Base-by-base conservation (phyloP, 768 basidiomycete species). In the Termitomyces titanicus region DNA sequence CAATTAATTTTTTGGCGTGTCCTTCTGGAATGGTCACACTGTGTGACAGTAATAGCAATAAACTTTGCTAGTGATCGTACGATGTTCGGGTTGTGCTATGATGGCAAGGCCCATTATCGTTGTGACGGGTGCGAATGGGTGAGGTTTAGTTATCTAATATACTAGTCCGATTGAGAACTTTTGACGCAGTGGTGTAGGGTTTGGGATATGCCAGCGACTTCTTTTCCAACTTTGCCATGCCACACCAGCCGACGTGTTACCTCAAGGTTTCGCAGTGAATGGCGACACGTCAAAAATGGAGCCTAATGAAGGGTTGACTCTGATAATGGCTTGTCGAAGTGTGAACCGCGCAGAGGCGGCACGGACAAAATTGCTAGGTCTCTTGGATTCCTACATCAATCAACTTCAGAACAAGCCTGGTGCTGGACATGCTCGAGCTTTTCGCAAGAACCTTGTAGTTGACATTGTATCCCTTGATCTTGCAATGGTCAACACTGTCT, bases 241-340 rank as follows among this genome's bases (percentile, higher is more conserved):
- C 13, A 65, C 64, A 54, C 80, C 82, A 5, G 70, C 77, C 12
- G 85, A 89, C 61, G 77, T 80, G 1, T 64, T 68, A 20, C 81
- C 82, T 2, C 74, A 78, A 56, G 69, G 69, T 18, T 75, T 75
- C 58, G 66, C 66, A 40, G 27, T 53, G 11, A 35, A 53, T 20
- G n/a, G 44, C 29, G 42, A 25, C 15, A 39, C 20, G 12, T 44
- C 56, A 13, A 47, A 53, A 38, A 17, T 42, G 18, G 51, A 34
- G 25, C 22, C 18, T 43, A 82, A 75, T 61, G 73, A 78, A 17
- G 84, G 84, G 6, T 63, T 92, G 45, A 92, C 87, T 0, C 72
- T 94, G 24, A 82, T 94, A 58, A 77, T 94, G 79, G 92, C 91
- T 0, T 94, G 92, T 66, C 79, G 92, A 51, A 89, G 76, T 59